Evolutionary conservation across 345 rosid genomes (phyloP), one percentile per base, ranked within the genome.

Genomic region (Euphorbia pulcherrima): DNA sequence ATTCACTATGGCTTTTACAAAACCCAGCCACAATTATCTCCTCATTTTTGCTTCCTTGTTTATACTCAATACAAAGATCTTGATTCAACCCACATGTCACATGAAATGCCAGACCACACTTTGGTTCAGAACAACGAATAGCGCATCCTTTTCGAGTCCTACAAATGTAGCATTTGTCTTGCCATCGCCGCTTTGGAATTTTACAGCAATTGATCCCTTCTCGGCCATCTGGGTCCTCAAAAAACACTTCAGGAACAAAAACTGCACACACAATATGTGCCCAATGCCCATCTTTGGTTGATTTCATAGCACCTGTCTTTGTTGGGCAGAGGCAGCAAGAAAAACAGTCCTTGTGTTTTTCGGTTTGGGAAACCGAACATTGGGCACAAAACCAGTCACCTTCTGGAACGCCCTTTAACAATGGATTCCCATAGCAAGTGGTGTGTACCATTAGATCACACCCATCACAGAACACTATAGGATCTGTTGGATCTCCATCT

Each of bases 401-500:
- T 27, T 89, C 92, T 7, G 99, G 99, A 54, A 94, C 74, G 16
- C 75, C 81, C 24, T 75, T 75, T 6, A 83, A 73, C 18, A 91
- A 81, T 13, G 97, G 99, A 23, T 81, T 80, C 10, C 99, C 97
- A 52, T 94, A 91, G 77, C 99, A 94, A 12, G 88, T 83, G 46
- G 88, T 68, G 77, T 94, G 97, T 14, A 88, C 99, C 99, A 90
- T 94, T 62, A 94, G 78, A 62, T 89, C 95, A 68, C 99, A 94
- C 5, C 97, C 99, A 58, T 94, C 97, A 53, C 99, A 94, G 62
- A 94, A 89, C 58, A 94, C 99, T 0, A 94, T 91, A 12, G 99
- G 97, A 74, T 94, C 96, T 21, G 75, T 67, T 16, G 96, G 92
- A 2, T 94, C 97, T 30, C 97, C 99, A 33, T 91, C 99, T 20